These are phyloP conservation scores for Punctularia strigosozonata DNA, from an alignment of 768 basidiomycete genomes.

Conservation along the genomic window DNA sequence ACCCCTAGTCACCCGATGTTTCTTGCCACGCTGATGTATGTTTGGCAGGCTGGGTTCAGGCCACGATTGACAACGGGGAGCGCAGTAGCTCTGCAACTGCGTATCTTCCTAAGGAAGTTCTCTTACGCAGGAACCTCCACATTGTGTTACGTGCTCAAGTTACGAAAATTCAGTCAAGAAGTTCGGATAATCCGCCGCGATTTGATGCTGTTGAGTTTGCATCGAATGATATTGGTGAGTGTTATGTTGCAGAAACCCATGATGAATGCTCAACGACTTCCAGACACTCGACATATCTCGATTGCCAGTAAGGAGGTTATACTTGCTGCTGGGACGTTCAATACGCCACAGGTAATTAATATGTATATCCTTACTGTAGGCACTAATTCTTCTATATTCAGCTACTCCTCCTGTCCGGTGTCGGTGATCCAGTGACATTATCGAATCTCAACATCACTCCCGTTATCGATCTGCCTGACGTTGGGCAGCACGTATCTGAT, in stretches of 20 bases:
- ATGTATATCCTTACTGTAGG: neutral
- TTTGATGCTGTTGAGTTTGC: neutral
- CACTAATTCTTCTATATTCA: neutral
- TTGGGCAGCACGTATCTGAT: slow-evolving; percentile 30
- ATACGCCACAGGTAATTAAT: slow-evolving; percentile 15
- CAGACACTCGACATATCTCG: neutral
- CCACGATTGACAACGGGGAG: slow-evolving; percentile 1
- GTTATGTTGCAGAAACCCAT: neutral
- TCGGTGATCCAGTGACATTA: slow-evolving; percentile 22
- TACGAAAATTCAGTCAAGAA: neutral
- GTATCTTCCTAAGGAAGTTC: neutral
- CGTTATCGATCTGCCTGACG: slow-evolving; percentile 25
- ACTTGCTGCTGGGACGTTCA: slow-evolving; percentile 14
- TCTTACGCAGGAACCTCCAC: neutral
- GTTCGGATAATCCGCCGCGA: neutral
- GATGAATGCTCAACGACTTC: neutral
- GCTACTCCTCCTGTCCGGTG: slow-evolving; percentile 22
- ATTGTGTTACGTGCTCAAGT: neutral
- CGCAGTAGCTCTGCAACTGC: slow-evolving; percentile 2
- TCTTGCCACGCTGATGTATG: neutral
- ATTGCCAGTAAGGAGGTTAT: slow-evolving; percentile 12
- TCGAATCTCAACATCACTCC: slow-evolving; percentile 16
- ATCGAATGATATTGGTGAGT: neutral
- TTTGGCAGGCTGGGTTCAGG: slow-evolving; percentile 7
- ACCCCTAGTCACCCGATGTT: too few species aligned